phyloP scores from a whole-genome alignment of 164 flowering plant species.

The Berberis thunbergii region DNA sequence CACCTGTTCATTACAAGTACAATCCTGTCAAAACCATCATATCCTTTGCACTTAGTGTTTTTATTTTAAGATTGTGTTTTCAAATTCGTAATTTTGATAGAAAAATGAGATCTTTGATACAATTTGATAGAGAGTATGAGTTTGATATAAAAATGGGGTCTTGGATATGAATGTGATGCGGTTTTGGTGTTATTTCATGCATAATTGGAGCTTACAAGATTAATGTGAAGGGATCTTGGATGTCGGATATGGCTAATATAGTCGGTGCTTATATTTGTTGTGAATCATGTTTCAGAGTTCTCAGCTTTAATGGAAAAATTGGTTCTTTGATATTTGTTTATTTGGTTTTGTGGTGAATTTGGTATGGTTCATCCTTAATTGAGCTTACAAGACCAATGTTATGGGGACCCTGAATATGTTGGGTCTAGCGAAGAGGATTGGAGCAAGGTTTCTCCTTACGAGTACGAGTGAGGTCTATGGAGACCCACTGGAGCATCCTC shows the following conservation, averaged over 20 bases:
- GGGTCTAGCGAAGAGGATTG: constrained; percentile 93
- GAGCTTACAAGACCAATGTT: constrained; percentile 85
- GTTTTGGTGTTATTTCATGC: too few relatives aligned
- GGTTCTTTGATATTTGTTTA: too few relatives aligned
- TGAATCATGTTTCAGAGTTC: too few relatives aligned
- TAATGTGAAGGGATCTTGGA: too few relatives aligned
- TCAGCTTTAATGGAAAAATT: too few relatives aligned
- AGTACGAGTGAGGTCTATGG: constrained; percentile 98
- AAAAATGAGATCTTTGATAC: background rate
- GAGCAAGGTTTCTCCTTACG: constrained; percentile 80
- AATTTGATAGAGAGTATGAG: too few relatives aligned
- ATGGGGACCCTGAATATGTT: constrained; percentile 95
- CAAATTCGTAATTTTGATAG: background rate
- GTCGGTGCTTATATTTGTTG: too few relatives aligned
- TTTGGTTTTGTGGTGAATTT: background rate
- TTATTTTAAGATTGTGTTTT: background rate
- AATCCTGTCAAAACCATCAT: constrained; percentile 95
- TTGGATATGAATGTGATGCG: too few relatives aligned
- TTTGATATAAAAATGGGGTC: too few relatives aligned
- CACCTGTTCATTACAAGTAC: constrained; percentile 93
- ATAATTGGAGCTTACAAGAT: too few relatives aligned
- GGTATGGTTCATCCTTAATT: constrained; percentile 34
- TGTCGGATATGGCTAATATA: too few relatives aligned
- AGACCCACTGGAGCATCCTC: constrained; percentile 95
- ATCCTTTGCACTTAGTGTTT: constrained; percentile 38